Evolutionary conservation across 73 alveolate genomes (phyloP), one percentile per base, ranked within the genome.

Genomic region (Paramecium sexaurelia): DNA sequence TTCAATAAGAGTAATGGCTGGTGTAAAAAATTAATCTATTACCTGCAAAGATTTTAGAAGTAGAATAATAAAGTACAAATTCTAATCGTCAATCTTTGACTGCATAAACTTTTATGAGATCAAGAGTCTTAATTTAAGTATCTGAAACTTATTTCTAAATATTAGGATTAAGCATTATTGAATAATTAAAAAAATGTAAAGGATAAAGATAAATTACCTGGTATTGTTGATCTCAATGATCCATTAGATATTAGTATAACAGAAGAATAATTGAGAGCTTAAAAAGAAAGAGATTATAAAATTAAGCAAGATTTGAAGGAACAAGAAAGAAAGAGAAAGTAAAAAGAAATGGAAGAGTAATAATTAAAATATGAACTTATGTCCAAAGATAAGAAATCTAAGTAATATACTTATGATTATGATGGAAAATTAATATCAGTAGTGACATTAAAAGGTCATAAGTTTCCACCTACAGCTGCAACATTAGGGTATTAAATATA

Each of bases 401-500:
- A 78, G 26, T 15, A 10, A 6, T 78, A 41, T 13, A 78, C 90
- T 41, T 78, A 78, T 24, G 90, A 78, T 39, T 78, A 78, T 45
- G 90, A 78, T 78, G 90, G 90, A 3, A 78, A 78, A 78, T 22
- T 78, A 19, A 78, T 78, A 17, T 45, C 90, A 6, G 90, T 78
- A 0, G 20, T 7, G 4, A 22, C 40, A 8, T 19, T 43, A 20
- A 78, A 78, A 45, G 55, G 55, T 1, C 90, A 78, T 33, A 78
- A 78, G 13, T 78, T 78, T 26, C 73, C 68, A 37, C 71, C 90
- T 11, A 33, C 45, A 2, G 32, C 75, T 78, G 55, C 73, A 20
- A 43, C 90, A 29, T 29, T 78, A 40, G 73, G 90, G 40, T 78
- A 32, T 78, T 8, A 24, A 15, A 61, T 61, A 11, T 6, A 26